These are phyloP conservation scores for Heimioporus sp. DNA, from an alignment of 768 basidiomycete species.

Conservation along the genomic window DNA sequence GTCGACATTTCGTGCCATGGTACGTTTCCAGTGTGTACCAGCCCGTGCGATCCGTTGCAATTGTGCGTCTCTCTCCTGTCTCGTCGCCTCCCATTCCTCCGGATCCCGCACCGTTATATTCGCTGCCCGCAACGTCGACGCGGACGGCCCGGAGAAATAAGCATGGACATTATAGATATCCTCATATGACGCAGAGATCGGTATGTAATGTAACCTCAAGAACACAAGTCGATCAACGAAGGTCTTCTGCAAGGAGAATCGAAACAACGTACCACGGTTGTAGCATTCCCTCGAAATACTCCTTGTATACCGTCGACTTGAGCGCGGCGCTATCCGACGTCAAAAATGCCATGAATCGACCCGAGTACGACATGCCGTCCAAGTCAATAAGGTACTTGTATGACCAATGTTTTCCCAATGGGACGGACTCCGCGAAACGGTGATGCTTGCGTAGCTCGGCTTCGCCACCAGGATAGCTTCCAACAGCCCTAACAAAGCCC, in stretches of 20 bases:
- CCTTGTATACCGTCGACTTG: conserved; percentile 88
- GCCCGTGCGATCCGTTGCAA: conserved; percentile 83
- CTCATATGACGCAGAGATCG: conserved; percentile 78
- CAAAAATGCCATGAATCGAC: conserved; percentile 80
- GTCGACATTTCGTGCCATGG: conserved; percentile 79
- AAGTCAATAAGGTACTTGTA: conserved; percentile 93
- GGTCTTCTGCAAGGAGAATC: not conserved
- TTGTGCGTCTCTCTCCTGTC: conserved; percentile 65
- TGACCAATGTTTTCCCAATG: conserved; percentile 84
- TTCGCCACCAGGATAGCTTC: conserved; percentile 76
- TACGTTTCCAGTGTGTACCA: conserved; percentile 91
- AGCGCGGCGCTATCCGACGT: conserved; percentile 87
- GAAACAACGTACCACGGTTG: conserved; percentile 69
- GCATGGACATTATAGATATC: conserved; percentile 94
- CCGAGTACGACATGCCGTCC: conserved; percentile 95
- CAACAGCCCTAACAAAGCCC: conserved; percentile 79
- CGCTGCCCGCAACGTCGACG: conserved; percentile 50
- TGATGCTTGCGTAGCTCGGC: conserved; percentile 59
- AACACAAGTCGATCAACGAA: not conserved
- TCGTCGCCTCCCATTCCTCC: conserved; percentile 29
- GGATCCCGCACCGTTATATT: conserved; percentile 43
- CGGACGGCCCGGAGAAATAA: conserved; percentile 86
- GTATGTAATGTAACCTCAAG: conserved; percentile 90
- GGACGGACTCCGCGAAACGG: conserved; percentile 72
- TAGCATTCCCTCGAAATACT: conserved; percentile 89